Evolutionary conservation across 2,329 filamentous ascomycete species (phyloP).

Genomic region (Nemania abortiva): DNA sequence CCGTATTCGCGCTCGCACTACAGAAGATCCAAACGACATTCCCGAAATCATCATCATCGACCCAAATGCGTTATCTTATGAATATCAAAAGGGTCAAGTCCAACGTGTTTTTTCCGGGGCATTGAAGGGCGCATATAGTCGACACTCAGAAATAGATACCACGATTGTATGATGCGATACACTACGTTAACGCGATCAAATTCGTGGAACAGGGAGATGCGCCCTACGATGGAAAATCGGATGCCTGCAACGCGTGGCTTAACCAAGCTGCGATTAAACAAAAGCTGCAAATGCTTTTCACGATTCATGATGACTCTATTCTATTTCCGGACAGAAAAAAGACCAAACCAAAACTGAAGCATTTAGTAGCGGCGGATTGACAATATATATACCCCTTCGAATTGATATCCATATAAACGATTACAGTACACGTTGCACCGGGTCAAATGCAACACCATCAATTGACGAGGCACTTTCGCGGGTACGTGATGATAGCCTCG

Average conservation of each 20-base stretch:
- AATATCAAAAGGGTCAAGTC: constrained; percentile 31
- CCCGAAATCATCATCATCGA: constrained; percentile 50
- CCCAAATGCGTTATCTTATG: constrained; percentile 60
- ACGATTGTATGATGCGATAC: constrained; percentile 6
- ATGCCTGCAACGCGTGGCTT: constrained; percentile 4
- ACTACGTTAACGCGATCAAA: constrained; percentile 12
- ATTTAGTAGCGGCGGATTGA: constrained; percentile 32
- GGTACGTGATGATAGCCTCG: constrained; percentile 19
- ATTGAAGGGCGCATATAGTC: neutral
- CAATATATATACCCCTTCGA: constrained; percentile 32
- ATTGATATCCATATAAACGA: constrained; percentile 10
- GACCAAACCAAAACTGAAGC: constrained; percentile 5
- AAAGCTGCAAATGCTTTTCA: neutral
- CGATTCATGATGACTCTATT: constrained; percentile 16
- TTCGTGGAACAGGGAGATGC: neutral
- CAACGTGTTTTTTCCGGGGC: neutral
- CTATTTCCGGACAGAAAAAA: constrained; percentile 8
- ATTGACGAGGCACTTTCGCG: neutral
- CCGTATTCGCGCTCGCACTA: constrained; percentile 50
- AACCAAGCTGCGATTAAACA: constrained; percentile 12
- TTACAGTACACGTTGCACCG: neutral
- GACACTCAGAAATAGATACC: neutral
- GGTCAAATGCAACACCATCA: neutral
- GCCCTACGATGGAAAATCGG: neutral
- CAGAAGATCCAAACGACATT: constrained; percentile 51